Base-by-base conservation (phyloP, 768 basidiomycete species). In the Crassisporium funariophilum region DNA sequence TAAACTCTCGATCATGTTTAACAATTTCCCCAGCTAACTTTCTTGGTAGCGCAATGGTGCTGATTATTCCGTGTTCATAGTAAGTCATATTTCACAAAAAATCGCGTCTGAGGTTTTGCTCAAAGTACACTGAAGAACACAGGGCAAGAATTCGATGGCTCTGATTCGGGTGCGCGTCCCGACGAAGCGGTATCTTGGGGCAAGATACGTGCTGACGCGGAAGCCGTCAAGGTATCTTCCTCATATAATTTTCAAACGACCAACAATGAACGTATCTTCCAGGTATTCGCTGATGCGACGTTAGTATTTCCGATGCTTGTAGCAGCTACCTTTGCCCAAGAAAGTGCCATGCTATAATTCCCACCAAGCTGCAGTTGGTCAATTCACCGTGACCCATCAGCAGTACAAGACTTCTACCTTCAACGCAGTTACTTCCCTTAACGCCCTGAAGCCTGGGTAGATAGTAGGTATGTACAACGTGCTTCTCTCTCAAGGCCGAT, bases 101-200 rank as follows among this genome's bases (percentile, higher is more conserved):
- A 11, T 36, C 23, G n/a, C n/a, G n/a, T 22, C 19, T 5, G 20
- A 41, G n/a, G 10, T 22, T 15, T 42, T 35, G 2, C 10, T 36
- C 10, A 40, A 15, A 13, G 17, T 20, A 24, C 34, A 20, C 50
- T 44, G 71, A 53, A 92, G 90, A 99, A 98, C 61, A 99, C 97
- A 2, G 97, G 95, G 0, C 94, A 99, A 73, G 97, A 99, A 72
- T 99, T 97, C 55, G 97, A 99, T 64, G 97, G 97, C 2, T 98
- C 94, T 6, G 95, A 98, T 65, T 95, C 95, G 4, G 95, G 95
- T 13, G 95, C 97, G 23, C 76, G 91, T 48, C 97, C 97, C 7
- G 97, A 99, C 58, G 97, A 99, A 68, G 97, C 97, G 1, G 83
- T 99, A 19, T 94, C 91, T 3, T 99, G 97, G 97, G 97, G 97